Conservation (phyloP, 306 rosid genomes). For the Urtica urens region DNA sequence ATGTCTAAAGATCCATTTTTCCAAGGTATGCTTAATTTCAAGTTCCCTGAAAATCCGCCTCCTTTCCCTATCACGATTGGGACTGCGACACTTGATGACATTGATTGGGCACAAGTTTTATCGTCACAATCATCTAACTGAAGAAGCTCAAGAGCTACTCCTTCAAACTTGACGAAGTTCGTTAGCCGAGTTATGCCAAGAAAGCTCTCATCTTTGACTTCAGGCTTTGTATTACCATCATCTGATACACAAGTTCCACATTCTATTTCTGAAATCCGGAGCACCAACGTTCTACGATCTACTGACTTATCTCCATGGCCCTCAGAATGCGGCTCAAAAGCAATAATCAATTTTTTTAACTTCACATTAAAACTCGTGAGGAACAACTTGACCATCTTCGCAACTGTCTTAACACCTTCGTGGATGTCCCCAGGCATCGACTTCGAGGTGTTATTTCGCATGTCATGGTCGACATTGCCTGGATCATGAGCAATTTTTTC, state of each 20-base stretch:
- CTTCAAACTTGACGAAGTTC: constrained; percentile 75
- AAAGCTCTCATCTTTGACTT: constrained; percentile 37
- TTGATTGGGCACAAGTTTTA: constrained; percentile 15
- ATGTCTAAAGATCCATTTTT: constrained; percentile 87
- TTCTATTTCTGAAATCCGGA: constrained; percentile 62
- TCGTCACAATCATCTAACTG: constrained; percentile 35
- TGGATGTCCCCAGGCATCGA: constrained; percentile 58
- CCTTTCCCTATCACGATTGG: constrained; percentile 57
- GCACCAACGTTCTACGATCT: constrained; percentile 41
- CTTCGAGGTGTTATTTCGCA: constrained; percentile 30
- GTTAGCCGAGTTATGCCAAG: constrained; percentile 74
- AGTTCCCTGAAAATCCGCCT: constrained; percentile 80
- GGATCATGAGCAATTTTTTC: constrained; percentile 13
- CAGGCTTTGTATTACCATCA: constrained; percentile 38
- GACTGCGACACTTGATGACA: constrained; percentile 32
- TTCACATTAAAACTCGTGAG: constrained; percentile 79
- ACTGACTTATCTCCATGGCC: constrained; percentile 22
- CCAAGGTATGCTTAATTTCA: constrained; percentile 84
- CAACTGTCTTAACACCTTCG: constrained; percentile 91
- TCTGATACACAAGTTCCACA: constrained; percentile 81
- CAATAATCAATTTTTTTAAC: constrained; percentile 54
- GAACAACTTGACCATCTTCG: constrained; percentile 72
- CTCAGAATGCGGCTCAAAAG: constrained; percentile 58
- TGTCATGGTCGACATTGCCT: constrained; percentile 27
- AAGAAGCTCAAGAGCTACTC: constrained; percentile 64